Evolutionary conservation across 2,329 filamentous ascomycete genomes (phyloP).

Genomic region (Pseudogymnoascus sp.): DNA sequence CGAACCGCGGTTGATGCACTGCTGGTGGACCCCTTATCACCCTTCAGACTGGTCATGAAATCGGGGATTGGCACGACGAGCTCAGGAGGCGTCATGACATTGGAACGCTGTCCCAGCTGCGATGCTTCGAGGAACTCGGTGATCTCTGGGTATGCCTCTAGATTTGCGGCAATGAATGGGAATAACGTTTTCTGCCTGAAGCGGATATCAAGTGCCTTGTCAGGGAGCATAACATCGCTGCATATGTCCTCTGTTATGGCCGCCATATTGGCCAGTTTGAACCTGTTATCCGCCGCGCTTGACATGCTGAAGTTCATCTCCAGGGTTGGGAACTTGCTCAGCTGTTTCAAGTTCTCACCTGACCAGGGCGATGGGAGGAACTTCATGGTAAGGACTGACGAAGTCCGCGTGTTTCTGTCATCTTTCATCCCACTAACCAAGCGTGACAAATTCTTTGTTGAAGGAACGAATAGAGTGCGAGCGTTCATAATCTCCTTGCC

Average conservation of each 20-base stretch:
- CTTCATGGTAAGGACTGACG: slow-evolving; percentile 5
- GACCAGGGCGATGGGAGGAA: slow-evolving; percentile 13
- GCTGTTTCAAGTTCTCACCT: slow-evolving; percentile 9
- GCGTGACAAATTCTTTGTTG: slow-evolving; percentile 7
- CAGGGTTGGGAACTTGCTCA: slow-evolving; percentile 24
- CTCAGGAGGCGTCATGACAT: slow-evolving; percentile 22
- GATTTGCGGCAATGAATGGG: slow-evolving; percentile 13
- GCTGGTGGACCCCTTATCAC: neutral
- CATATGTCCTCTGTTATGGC: slow-evolving; percentile 21
- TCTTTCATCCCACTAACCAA: neutral
- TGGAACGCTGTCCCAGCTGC: slow-evolving; percentile 15
- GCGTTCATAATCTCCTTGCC: neutral
- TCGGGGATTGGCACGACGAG: slow-evolving; percentile 23
- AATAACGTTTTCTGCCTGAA: slow-evolving; percentile 24
- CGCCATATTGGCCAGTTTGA: slow-evolving; percentile 17
- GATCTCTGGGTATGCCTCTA: slow-evolving; percentile 14
- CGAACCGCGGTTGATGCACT: slow-evolving; percentile 20
- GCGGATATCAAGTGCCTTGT: slow-evolving; percentile 25
- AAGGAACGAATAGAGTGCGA: neutral
- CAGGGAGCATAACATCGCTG: slow-evolving; percentile 28
- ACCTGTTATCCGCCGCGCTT: slow-evolving; percentile 6
- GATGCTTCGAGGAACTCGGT: slow-evolving; percentile 19
- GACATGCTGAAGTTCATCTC: slow-evolving; percentile 25
- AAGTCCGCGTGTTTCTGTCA: neutral
- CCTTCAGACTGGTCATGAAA: slow-evolving; percentile 15